Conservation (phyloP, 768 basidiomycete genomes). For the Neoboletus brunneissimus region DNA sequence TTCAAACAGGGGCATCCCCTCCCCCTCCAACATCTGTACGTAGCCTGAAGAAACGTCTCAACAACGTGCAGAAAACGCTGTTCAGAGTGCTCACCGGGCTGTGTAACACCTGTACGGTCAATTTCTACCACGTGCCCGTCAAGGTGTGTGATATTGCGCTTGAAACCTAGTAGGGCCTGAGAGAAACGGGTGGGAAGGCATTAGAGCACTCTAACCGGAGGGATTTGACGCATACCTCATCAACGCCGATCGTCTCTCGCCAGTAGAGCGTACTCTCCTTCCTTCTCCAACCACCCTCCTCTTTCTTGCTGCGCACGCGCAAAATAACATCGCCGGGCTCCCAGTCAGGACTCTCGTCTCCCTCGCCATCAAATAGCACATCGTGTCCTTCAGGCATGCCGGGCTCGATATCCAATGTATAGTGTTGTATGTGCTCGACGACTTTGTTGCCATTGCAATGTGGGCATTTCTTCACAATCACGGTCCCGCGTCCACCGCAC, state of each 20-base stretch:
- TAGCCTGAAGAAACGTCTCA: constrained; percentile 50
- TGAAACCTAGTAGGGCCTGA: constrained; percentile 95
- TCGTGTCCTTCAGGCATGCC: constrained; percentile 95
- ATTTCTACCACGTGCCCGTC: constrained; percentile 81
- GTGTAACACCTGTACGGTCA: constrained; percentile 77
- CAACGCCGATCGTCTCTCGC: constrained; percentile 85
- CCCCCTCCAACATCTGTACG: constrained; percentile 80
- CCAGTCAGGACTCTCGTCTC: constrained; percentile 95
- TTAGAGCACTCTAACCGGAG: neutral
- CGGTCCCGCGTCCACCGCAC: constrained; percentile 80
- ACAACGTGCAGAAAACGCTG: neutral
- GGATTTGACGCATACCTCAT: constrained; percentile 54
- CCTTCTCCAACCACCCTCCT: constrained; percentile 78
- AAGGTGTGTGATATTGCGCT: constrained; percentile 85
- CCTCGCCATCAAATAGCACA: constrained; percentile 92
- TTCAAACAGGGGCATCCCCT: constrained; percentile 84
- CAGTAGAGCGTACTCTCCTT: constrained; percentile 92
- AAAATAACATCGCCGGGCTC: constrained; percentile 92
- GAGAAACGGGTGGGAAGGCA: neutral
- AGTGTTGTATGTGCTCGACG: constrained; percentile 72
- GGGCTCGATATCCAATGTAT: constrained; percentile 80
- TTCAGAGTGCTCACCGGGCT: constrained; percentile 60
- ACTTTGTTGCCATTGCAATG: constrained; percentile 83
- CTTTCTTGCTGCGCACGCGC: constrained; percentile 73
- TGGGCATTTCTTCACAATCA: constrained; percentile 75